Evolutionary conservation across 192 early-diverging fungal species (phyloP), one percentile per base, ranked within the genome.

Genomic region (Gryganskiella cystojenkinii): DNA sequence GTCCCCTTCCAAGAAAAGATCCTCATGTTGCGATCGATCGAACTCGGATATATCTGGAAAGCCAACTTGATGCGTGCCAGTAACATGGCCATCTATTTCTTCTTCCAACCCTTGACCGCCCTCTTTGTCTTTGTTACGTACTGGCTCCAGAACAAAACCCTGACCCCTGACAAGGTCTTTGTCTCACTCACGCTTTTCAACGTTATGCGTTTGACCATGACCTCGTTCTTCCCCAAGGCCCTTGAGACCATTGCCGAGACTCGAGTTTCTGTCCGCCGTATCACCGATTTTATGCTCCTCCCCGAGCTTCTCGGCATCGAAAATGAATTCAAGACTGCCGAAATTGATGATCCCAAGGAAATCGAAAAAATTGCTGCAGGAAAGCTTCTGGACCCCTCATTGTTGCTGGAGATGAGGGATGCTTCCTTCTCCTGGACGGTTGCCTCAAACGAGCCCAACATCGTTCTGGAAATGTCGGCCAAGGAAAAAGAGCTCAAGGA

Each of bases 191-290:
- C 80, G 1, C 62, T 81, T 3, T 81, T 81, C 58, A 81, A 81
- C n/a, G 67, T 81, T 17, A 74, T 81, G 65, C 64, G 80, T 11
- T 61, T 81, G 14, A 81, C 80, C 49, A 81, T 81, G 80, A 81
- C 80, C 5, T 63, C 61, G 24, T 81, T 81, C 71, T 72, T 81
- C 52, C 80, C 80, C 33, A 81, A 64, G 56, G 80, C 71, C 24
- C 45, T 81, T n/a, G 80, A 81, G 62, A 81, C 80, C n/a, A 81
- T 72, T 22, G 70, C 80, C 17, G 80, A 81, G 45, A 64, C 70
- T 11, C 52, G 71, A 14, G 71, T 81, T 5, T 73, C 70, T 14
- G 71, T 69, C 3, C 64, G 67, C 17, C 70, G 80, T 33, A 81
- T 81, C 35, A 81, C 80, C 6, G 70, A 81, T 30, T 81, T 81